Base-by-base conservation (phyloP, 1,139 yeast species). In the Scheffersomyces cryptocercus region DNA sequence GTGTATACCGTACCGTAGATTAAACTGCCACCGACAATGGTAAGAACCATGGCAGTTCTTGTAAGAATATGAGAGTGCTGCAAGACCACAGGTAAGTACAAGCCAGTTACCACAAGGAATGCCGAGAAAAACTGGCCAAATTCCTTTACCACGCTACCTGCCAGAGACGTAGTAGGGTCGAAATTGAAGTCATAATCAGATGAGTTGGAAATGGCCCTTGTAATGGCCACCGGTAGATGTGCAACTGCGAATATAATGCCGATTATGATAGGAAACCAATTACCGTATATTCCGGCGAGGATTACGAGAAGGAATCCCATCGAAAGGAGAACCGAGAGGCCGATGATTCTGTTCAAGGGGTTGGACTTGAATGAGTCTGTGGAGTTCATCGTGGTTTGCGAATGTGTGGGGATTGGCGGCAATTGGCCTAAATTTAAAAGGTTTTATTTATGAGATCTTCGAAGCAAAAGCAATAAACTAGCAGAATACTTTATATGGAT, bases 221-320 rank as follows among this genome's bases (percentile, higher is more conserved):
- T 58, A 11, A 74, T 57, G 6, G 64, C 77, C 29, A 83, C 77
- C 2, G 96, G 96, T 35, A 86, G 55, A 47, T 89, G 90, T 3
- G 95, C 93, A 35, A 82, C 57, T 34, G 82, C 72, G 58, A 68
- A 78, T 40, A 63, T 65, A 46, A 72, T 58, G 52, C 84, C 84
- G 48, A 80, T 79, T 38, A 83, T 68, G 35, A 85, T 72, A 3
- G 96, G 95, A 51, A 79, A 73, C 95, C 95, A 88, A 61, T 85
- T 86, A 41, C 86, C 85, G 59, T 75, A 83, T 14, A 86, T 71
- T 20, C 91, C 88, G 12, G 95, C 88, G 15, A 88, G 73, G n/a
- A 88, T 83, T 39, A 87, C 84, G 45, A 87, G 70, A 37, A 88
- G 76, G 54, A 88, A 88, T 10, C 96, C 96, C 60, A 84, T 72